Percentiles rank a stretch among this genome's conserved stretches.
phyloP scores from a whole-genome alignment of 495 filamentous ascomycete species.

The Penicillium angulare region DNA sequence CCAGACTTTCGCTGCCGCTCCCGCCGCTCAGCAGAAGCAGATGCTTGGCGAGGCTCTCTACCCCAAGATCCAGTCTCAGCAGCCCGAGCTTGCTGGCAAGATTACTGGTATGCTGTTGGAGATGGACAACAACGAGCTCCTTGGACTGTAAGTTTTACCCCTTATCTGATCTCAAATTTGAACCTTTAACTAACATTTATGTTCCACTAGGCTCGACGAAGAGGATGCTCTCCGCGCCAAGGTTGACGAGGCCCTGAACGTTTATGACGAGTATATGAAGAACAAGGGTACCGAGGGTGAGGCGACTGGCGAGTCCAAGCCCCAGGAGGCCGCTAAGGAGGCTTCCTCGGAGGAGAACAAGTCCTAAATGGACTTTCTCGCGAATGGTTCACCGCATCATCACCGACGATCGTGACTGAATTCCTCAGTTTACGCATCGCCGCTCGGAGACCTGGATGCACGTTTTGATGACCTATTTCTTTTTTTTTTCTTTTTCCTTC shows the following conservation, averaged over 20 bases:
- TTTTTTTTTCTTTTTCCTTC: constrained; percentile 28
- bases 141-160: constrained; percentile 80
- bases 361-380: constrained; percentile 37
- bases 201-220: constrained; percentile 71
- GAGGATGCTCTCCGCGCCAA: constrained; percentile 86
- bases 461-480: constrained; percentile 45
- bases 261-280: constrained; percentile 99
- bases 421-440: constrained; percentile 16
- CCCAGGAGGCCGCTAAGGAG: constrained; percentile 46
- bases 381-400: constrained; percentile 14
- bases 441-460: constrained; percentile 39
- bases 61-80: constrained; percentile 91
- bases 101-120: constrained; percentile 99
- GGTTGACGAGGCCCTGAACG: constrained; percentile 92
- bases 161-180: neutral
- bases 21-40: constrained; percentile 86
- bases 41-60: constrained; percentile 95
- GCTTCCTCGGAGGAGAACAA: constrained; percentile 46
- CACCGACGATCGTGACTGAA: constrained; percentile 9
- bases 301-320: constrained; percentile 37
- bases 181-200: constrained; percentile 18
- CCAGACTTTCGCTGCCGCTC: constrained; percentile 51
- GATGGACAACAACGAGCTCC: constrained; percentile 94
- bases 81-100: constrained; percentile 95
- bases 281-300: constrained; percentile 51